A percentile compares a stretch with the other conserved stretches of the same genome.
phyloP scores from a whole-genome alignment of 768 basidiomycete species.

The Mycena rosella region DNA sequence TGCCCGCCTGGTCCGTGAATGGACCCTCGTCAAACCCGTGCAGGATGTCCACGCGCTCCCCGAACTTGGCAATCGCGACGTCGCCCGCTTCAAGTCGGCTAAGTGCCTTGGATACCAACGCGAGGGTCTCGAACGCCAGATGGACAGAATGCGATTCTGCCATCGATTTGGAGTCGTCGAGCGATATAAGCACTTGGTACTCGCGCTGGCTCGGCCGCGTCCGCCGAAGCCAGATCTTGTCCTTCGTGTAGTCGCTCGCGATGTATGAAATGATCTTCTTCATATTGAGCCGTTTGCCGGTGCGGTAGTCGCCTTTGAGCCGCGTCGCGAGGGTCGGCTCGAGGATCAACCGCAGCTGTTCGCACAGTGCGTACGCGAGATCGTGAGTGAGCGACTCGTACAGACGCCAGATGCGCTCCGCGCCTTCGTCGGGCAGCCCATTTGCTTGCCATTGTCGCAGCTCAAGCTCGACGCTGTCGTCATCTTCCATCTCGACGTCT shows the following conservation, averaged over 20 bases:
- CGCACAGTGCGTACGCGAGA: slow-evolving; percentile 92
- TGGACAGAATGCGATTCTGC: slow-evolving; percentile 92
- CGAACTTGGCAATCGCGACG: slow-evolving; percentile 91
- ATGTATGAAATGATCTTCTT: slow-evolving; percentile 98
- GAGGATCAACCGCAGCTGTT: slow-evolving; percentile 95
- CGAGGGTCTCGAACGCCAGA: slow-evolving; percentile 94
- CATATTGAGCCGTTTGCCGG: slow-evolving; percentile 98
- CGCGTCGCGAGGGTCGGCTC: slow-evolving; percentile 96
- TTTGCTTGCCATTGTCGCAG: slow-evolving; percentile 72
- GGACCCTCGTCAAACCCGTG: slow-evolving; percentile 89
- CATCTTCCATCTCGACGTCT: slow-evolving; percentile 51
- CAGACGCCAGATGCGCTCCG: slow-evolving; percentile 88
- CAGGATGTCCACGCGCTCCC: slow-evolving; percentile 87
- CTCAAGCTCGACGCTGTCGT: slow-evolving; percentile 56
- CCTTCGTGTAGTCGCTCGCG: slow-evolving; percentile 98
- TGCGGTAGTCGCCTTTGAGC: slow-evolving; percentile 96
- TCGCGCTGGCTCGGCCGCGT: slow-evolving; percentile 95
- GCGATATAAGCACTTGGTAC: slow-evolving; percentile 93
- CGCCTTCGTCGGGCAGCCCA: slow-evolving; percentile 66
- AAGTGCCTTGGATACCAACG: slow-evolving; percentile 90
- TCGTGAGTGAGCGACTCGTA: slow-evolving; percentile 94
- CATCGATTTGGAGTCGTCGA: slow-evolving; percentile 99
- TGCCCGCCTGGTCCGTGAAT: slow-evolving; percentile 84
- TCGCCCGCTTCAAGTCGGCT: slow-evolving; percentile 96
- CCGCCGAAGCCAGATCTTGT: slow-evolving; percentile 98